These are phyloP conservation scores for Elongisporangium prolatum DNA, from an alignment of 352 stramenopile species.

Conservation along the genomic window DNA sequence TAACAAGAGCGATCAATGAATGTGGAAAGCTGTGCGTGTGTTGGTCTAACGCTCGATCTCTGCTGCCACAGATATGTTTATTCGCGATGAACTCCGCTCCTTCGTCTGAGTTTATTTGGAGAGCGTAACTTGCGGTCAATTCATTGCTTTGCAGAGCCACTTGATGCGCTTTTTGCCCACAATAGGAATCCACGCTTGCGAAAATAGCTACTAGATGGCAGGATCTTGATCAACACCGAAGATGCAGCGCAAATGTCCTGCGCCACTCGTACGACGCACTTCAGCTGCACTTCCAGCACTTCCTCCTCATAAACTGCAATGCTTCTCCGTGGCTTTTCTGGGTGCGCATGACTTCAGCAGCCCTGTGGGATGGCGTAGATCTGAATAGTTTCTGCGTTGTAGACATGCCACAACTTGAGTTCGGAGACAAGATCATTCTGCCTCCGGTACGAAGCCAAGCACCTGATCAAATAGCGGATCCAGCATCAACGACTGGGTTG, in stretches of 20 bases:
- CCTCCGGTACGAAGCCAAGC: constrained; percentile 24
- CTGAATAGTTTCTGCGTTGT: not conserved
- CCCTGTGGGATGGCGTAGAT: too few relatives aligned
- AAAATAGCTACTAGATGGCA: not conserved
- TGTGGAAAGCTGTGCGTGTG: not conserved
- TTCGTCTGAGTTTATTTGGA: not conserved
- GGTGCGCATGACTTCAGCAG: constrained; percentile 18
- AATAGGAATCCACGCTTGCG: not conserved
- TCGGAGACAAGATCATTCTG: constrained; percentile 61
- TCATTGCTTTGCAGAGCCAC: not conserved
- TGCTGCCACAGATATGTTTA: not conserved
- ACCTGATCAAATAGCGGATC: not conserved
- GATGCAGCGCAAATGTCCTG: constrained; percentile 4
- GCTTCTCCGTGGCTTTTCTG: constrained; percentile 53
- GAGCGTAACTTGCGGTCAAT: not conserved
- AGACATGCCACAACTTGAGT: constrained; percentile 65
- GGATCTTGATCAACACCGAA: not conserved
- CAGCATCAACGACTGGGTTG: not conserved
- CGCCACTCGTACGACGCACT: not conserved
- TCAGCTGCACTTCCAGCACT: constrained; percentile 1
- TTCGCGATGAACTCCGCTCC: not conserved
- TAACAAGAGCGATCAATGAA: not conserved
- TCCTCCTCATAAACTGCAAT: constrained; percentile 36
- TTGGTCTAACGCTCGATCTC: not conserved
- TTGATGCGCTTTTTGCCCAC: not conserved